Evolutionary conservation across 371 early-diverging fungal species (phyloP), one percentile per base, ranked within the genome.

Genomic region (Coemansia sp.): DNA sequence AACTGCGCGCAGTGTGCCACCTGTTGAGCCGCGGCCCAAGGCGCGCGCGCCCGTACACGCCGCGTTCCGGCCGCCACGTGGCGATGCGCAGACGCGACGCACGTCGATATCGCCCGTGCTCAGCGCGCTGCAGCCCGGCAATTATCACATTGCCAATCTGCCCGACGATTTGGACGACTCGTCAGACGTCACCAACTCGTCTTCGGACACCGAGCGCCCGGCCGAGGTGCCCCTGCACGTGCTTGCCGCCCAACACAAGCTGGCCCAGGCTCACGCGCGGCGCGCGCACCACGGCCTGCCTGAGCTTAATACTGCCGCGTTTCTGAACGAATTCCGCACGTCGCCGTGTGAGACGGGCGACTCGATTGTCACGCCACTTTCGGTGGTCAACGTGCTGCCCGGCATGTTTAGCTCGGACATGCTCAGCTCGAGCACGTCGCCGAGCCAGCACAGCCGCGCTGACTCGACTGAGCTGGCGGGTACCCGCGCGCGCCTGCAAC

Each of bases 131-230:
- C 65, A 66, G 63, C 75, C 70, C 1, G 75, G 65, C 30, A 65
- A 62, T 39, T 74, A 74, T 54, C 75, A 70, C 6, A 74, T 74
- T 9, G 75, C 75, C 59, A 74, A 74, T 10, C 36, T 70, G 16
- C 70, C 70, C 10, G 69, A 73, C 42, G 68, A 63, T 26, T 20
- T 62, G 55, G 71, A 71, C 58, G 63, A 57, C 11, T 74, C 74
- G 7, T 64, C 69, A 16, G 65, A 65, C 31, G 39, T 48, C 11
- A 62, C 71, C n/a, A 59, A 67, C 2, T 39, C 58, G 45, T 63
- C 68, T 4, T 53, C 50, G 8, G 55, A 55, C 38, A 8, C 38
- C n/a, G 55, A 38, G 26, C 30, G 6, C 14, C 26, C 38, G 40
- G 40, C 7, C 7, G 20, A 16, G 5, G 1, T 8, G 31, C 36